phyloP scores from a whole-genome alignment of 176 grass and related monocot genomes.

The Oryza glumipatula region DNA sequence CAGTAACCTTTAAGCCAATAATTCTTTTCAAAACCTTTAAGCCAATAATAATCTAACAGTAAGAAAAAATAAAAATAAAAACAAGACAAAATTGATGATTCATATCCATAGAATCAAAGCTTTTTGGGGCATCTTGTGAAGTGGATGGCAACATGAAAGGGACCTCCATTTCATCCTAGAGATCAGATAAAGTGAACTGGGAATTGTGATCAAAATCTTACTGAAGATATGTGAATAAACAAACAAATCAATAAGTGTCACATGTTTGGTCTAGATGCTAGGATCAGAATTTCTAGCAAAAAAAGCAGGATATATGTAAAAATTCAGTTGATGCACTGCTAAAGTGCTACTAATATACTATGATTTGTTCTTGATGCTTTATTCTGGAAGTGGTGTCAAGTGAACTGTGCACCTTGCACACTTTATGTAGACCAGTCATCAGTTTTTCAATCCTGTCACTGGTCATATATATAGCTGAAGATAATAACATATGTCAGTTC shows the following conservation, averaged over 20 bases:
- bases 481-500: not conserved
- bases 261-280: constrained; percentile 1
- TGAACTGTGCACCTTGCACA: not conserved
- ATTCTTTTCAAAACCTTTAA: not conserved
- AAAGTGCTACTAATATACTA: not conserved
- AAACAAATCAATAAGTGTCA: not conserved
- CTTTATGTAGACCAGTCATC: not conserved
- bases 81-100: not conserved
- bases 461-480: not conserved
- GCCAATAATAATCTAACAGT: not conserved
- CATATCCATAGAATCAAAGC: not conserved
- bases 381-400: constrained; percentile 16
- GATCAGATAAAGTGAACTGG: not conserved
- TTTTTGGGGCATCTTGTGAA: not conserved
- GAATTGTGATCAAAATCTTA: constrained; percentile 21
- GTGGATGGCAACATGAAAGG: constrained; percentile 8
- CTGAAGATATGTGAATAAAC: not conserved
- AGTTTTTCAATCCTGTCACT: not conserved
- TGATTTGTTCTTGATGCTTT: constrained; percentile 4
- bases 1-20: not conserved
- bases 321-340: not conserved
- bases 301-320: constrained; percentile 4
- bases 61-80: not conserved
- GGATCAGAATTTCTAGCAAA: constrained; percentile 26
- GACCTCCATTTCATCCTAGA: constrained; percentile 24